Evolutionary conservation across 1,284 basidiomycete species (phyloP).

Genomic region (Psilocybe mexicana): DNA sequence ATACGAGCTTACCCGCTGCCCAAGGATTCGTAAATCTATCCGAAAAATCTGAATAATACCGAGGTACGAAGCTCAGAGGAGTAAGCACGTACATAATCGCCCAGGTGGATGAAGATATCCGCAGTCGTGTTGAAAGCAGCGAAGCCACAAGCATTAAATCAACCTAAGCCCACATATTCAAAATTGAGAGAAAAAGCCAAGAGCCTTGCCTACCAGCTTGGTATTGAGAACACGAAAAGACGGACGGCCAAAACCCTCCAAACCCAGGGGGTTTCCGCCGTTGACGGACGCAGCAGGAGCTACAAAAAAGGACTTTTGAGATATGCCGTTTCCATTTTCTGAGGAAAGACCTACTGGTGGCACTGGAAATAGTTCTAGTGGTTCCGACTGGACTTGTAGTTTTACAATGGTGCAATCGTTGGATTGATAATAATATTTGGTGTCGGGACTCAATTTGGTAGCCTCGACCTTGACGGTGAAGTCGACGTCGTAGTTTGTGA

Average conservation of each 20-base stretch:
- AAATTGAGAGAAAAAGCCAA: background rate
- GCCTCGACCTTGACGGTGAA: constrained; percentile 69
- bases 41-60: background rate
- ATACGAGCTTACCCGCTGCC: constrained; percentile 42
- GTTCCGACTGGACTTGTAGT: constrained; percentile 48
- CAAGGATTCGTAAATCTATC: constrained; percentile 52
- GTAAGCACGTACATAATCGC: constrained; percentile 53
- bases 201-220: constrained; percentile 38
- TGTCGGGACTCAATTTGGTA: constrained; percentile 51
- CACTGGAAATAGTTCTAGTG: constrained; percentile 49
- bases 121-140: constrained; percentile 58
- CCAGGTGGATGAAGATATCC: constrained; percentile 64
- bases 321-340: background rate
- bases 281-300: constrained; percentile 54
- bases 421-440: constrained; percentile 63
- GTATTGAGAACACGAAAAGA: constrained; percentile 63
- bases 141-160: constrained; percentile 69
- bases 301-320: constrained; percentile 17
- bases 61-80: background rate
- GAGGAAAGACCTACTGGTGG: constrained; percentile 39
- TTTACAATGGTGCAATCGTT: constrained; percentile 50
- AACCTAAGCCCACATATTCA: constrained; percentile 39
- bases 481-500: constrained; percentile 65
- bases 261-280: constrained; percentile 51
- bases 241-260: constrained; percentile 35